Evolutionary conservation across 1,139 yeast species (phyloP), one percentile per base, ranked within the genome.

Genomic region (Suhomyces guaymorum): DNA sequence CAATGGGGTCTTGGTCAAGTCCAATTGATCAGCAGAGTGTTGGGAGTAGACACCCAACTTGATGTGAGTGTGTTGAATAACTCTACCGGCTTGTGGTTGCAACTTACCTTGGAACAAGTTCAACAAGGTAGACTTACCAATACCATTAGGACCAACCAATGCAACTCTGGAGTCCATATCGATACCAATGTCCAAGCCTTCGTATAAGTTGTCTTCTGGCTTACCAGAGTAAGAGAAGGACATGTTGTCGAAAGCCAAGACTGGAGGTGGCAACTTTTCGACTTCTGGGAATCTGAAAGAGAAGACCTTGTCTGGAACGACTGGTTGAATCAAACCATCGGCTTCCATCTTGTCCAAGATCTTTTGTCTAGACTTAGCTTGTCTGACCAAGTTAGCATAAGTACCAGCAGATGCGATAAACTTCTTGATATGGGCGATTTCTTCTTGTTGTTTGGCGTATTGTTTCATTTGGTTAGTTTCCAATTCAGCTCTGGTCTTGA

Each of bases 361-460:
- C 82, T 94, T 92, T 78, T 94, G 98, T 73, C 97, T 88, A 30
- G 98, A 92, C 70, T 92, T 92, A 47, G 99, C 99, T 73, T 92
- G 98, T 67, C 86, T 87, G 42, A 94, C 98, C 75, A 92, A 78
- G 72, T 94, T 94, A 46, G 99, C 98, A 72, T 92, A 94, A 42
- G 98, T 94, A 90, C 99, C 98, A 46, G 98, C 98, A 52, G 96
- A 86, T 35, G 98, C 98, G 72, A 92, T 94, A 63, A 92, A 92
- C 73, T 92, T 92, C 78, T 92, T 94, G 68, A 94, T 94, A 68
- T 92, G 98, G 28, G 82, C 89, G 60, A 94, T 92, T 78, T 92
- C 98, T 69, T 94, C 98, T 74, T 94, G 98, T 75, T 92, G 97
- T 70, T 92, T 94, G 58, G 70, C 66, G 71, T 92, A 92, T 66